Conservation (phyloP, 2,329 filamentous ascomycete genomes). For the Alternaria gansuensis region DNA sequence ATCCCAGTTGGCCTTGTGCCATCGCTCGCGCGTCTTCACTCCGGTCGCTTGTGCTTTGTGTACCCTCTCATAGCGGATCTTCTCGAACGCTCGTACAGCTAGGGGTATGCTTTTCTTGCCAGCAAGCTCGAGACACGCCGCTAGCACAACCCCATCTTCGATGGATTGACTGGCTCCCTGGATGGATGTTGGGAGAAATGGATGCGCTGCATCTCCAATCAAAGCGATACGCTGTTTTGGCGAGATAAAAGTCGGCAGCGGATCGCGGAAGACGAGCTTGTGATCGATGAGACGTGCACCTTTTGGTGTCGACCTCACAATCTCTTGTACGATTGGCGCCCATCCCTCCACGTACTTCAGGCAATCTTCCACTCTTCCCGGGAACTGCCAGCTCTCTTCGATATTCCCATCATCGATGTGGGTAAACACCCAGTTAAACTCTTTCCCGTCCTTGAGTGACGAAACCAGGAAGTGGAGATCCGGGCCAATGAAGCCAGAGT, state of each 20-base stretch:
- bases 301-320: constrained; percentile 48
- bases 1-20: constrained; percentile 46
- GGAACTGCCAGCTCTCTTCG: constrained; percentile 48
- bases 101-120: constrained; percentile 38
- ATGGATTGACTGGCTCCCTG: constrained; percentile 65
- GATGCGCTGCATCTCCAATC: constrained; percentile 64
- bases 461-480: constrained; percentile 51
- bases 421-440: constrained; percentile 52
- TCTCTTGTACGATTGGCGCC: constrained; percentile 44
- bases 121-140: constrained; percentile 38
- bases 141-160: constrained; percentile 56
- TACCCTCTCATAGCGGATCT: constrained; percentile 45
- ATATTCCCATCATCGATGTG: constrained; percentile 53
- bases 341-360: constrained; percentile 45
- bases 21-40: constrained; percentile 43
- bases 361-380: constrained; percentile 45
- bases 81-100: constrained; percentile 44
- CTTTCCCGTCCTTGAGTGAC: constrained; percentile 46
- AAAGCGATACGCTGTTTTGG: constrained; percentile 59
- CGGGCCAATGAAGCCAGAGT: constrained; percentile 46
- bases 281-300: constrained; percentile 58
- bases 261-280: constrained; percentile 64
- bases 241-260: constrained; percentile 62
- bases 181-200: constrained; percentile 63
- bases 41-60: constrained; percentile 42